Evolutionary conservation across 805 yeast species (phyloP), one percentile per base, ranked within the genome.

Genomic region (Maudiozyma saulgeensis): DNA sequence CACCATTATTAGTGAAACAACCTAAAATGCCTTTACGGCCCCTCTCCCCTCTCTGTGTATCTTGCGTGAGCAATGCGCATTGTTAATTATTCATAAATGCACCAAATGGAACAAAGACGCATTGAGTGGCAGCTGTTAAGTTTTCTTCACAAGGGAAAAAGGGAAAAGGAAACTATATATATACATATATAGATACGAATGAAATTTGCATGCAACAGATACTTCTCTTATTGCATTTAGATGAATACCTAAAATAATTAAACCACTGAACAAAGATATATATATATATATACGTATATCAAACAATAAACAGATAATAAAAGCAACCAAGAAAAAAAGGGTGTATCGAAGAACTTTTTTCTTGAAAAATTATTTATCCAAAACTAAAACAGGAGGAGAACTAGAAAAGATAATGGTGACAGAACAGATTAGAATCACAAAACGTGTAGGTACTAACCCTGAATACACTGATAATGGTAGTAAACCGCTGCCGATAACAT

Each of bases 401-500:
- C 12, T 28, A 28, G 12, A 28, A n/a, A 35, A 35, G 18, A 35
- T 35, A n/a, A 43, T 45, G 47, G 41, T n/a, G 4, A 38, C 41
- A 5, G 47, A 45, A 26, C 43, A 45, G 37, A 37, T 38, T 26
- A 45, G 38, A 25, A 45, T 45, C 28, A 16, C 44, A 13, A 41
- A 41, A 21, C 25, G 31, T 35, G 18, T 35, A 16, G 38, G 38
- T 15, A 35, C 19, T 35, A 35, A 28, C 32, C 32, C 32, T 28
- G 32, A 28, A 28, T 28, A 28, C 6, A 6, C 32, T 28, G 32
- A 28, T 2, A 28, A 18, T 15, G 43, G 38, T 15, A 39, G 34
- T 23, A 44, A 41, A 31, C 40, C 41, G 4, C 16, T 44, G 18
- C 42, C 51, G 5, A 39, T 44, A 35, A 44, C 47, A n/a, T 44